Conservation (phyloP, 2,329 filamentous ascomycete genomes). For the Cladorrhinum sp. region DNA sequence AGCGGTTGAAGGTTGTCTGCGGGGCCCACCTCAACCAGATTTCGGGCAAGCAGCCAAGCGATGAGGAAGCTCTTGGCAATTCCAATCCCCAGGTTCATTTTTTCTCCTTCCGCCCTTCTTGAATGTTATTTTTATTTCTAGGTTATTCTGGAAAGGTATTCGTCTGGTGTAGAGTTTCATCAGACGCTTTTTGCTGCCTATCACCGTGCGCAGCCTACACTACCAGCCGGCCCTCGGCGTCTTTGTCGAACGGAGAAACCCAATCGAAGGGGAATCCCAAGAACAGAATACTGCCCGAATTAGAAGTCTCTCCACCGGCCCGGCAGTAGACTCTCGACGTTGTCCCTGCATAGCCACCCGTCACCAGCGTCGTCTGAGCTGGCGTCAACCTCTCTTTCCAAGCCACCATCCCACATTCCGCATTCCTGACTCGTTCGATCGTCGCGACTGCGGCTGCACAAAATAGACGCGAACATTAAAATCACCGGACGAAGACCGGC, state of each 20-base stretch:
- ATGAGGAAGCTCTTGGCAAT: not conserved
- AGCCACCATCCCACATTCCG: not conserved
- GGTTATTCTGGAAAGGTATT: not conserved
- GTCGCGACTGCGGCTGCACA: not conserved
- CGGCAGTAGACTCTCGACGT: not conserved
- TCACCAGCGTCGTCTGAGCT: not conserved
- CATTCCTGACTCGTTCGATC: not conserved
- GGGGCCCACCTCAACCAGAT: not conserved
- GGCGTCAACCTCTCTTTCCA: not conserved
- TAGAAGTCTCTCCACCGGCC: constrained; percentile 6
- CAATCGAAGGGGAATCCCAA: too few relatives aligned
- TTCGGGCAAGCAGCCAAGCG: not conserved
- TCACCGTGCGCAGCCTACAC: too few relatives aligned
- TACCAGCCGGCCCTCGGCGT: too few relatives aligned
- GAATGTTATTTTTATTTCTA: not conserved
- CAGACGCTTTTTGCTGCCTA: not conserved
- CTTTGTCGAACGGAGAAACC: too few relatives aligned
- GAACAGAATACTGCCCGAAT: not conserved
- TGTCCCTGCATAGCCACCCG: not conserved
- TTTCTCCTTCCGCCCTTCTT: not conserved
- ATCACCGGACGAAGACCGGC: too few relatives aligned
- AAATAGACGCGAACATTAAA: not conserved
- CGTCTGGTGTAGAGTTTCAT: not conserved
- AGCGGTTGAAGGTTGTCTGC: not conserved
- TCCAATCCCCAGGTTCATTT: not conserved